Evolutionary conservation across 306 rosid species (phyloP).

Genomic region (Quercus bicolor): DNA sequence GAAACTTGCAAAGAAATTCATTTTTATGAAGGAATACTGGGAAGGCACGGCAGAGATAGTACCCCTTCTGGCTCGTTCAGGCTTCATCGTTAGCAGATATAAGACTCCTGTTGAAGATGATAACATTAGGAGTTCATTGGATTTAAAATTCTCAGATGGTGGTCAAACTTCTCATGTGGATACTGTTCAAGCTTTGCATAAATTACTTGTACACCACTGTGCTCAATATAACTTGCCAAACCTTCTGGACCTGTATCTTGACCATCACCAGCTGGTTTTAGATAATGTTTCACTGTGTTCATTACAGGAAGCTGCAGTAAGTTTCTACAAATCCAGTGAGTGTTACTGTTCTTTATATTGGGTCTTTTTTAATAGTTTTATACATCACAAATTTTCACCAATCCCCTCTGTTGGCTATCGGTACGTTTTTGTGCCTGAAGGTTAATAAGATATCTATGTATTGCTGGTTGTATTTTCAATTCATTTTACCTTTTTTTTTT

Average conservation of each 20-base stretch:
- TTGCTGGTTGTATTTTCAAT: not conserved
- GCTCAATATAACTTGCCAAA: slow-evolving; percentile 67
- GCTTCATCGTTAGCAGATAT: slow-evolving; percentile 51
- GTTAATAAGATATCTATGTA: slow-evolving; percentile 1
- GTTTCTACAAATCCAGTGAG: slow-evolving; percentile 40
- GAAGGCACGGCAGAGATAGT: slow-evolving; percentile 74
- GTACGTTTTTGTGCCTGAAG: slow-evolving; percentile 15
- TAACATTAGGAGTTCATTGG: slow-evolving; percentile 38
- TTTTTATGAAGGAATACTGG: slow-evolving; percentile 88
- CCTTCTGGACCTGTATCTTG: slow-evolving; percentile 90
- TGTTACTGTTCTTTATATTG: slow-evolving; percentile 17
- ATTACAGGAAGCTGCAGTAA: slow-evolving; percentile 79
- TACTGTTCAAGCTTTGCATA: slow-evolving; percentile 63
- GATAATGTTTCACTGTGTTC: slow-evolving; percentile 61
- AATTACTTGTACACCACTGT: slow-evolving; percentile 66
- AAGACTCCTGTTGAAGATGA: slow-evolving; percentile 36
- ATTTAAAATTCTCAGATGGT: slow-evolving; percentile 24
- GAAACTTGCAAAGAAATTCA: slow-evolving; percentile 68
- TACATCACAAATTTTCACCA: slow-evolving; percentile 20
- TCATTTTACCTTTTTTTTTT: not conserved
- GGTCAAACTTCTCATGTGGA: slow-evolving; percentile 25
- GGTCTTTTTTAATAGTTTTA: slow-evolving; percentile 22
- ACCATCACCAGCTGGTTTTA: slow-evolving; percentile 52
- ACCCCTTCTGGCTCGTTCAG: slow-evolving; percentile 72
- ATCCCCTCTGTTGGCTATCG: slow-evolving; percentile 16